Conservation (phyloP, 768 basidiomycete species). For the Suillus subaureus region DNA sequence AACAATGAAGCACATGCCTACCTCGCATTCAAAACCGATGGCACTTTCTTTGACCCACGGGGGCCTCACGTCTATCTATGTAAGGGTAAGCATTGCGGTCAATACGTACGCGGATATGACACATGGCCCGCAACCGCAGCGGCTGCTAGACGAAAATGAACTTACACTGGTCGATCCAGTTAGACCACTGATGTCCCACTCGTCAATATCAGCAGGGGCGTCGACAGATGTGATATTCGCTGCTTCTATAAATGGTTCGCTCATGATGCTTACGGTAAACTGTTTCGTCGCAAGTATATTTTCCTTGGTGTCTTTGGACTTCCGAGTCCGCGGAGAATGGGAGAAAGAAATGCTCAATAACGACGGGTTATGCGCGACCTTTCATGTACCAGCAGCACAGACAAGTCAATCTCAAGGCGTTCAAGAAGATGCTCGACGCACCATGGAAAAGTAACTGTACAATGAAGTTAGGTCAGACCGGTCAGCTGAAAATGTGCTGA, state of each 20-base stretch:
- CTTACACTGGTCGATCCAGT: conserved; percentile 56
- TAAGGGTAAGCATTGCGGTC: conserved; percentile 16
- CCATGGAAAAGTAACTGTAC: conserved; percentile 65
- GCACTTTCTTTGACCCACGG: conserved; percentile 59
- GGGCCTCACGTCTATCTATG: conserved; percentile 50
- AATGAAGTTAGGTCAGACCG: conserved; percentile 8
- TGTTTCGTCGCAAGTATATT: conserved; percentile 67
- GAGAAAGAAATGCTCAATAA: conserved; percentile 64
- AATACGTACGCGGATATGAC: conserved; percentile 7
- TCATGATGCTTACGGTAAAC: conserved; percentile 75
- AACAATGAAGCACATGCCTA: too few relatives aligned
- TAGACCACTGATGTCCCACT: conserved; percentile 65
- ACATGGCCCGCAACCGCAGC: conserved; percentile 14
- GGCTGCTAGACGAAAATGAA: conserved; percentile 10
- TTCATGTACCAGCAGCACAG: conserved; percentile 7
- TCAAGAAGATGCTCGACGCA: conserved; percentile 20
- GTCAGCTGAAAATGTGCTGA: conserved; percentile 5
- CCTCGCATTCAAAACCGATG: conserved; percentile 64
- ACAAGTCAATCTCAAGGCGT: not conserved
- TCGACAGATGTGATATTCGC: conserved; percentile 60
- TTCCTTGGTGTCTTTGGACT: conserved; percentile 60
- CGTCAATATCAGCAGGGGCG: conserved; percentile 51
- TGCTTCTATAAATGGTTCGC: conserved; percentile 61
- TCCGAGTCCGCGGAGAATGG: conserved; percentile 34
- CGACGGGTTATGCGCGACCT: conserved; percentile 69